Conservation (phyloP, 345 rosid genomes). For the Linum lewisii region DNA sequence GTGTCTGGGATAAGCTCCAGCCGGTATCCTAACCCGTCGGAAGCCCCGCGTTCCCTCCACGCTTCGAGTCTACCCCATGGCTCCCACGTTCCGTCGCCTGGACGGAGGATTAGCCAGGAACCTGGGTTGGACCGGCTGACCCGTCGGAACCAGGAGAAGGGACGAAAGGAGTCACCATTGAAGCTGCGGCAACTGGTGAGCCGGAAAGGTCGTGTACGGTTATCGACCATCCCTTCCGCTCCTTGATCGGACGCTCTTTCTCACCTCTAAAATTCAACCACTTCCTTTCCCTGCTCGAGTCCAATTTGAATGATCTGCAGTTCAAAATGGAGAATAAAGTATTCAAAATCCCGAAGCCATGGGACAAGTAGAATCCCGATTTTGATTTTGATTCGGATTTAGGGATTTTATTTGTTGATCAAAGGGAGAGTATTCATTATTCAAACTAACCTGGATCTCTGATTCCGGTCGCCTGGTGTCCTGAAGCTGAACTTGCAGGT, state of each 20-base stretch:
- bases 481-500: slow-evolving; percentile 87
- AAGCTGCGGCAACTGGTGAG: slow-evolving; percentile 78
- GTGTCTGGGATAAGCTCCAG: slow-evolving; percentile 68
- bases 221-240: slow-evolving; percentile 87
- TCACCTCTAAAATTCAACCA: slow-evolving; percentile 81
- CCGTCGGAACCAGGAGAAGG: slow-evolving; percentile 80
- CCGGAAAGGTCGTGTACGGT: slow-evolving; percentile 89
- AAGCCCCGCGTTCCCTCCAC: slow-evolving; percentile 78
- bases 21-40: slow-evolving; percentile 65
- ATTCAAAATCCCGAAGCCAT: neutral
- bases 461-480: slow-evolving; percentile 54
- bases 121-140: slow-evolving; percentile 91
- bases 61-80: slow-evolving; percentile 95
- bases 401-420: neutral
- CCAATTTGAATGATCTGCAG: slow-evolving; percentile 50
- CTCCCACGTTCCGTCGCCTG: slow-evolving; percentile 72
- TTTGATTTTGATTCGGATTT: too few relatives aligned
- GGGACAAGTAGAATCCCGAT: too few relatives aligned
- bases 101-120: slow-evolving; percentile 80
- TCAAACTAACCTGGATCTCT: slow-evolving; percentile 58
- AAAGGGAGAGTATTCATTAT: slow-evolving; percentile 2
- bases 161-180: slow-evolving; percentile 76
- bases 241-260: slow-evolving; percentile 60
- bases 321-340: neutral
- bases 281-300: slow-evolving; percentile 38